Base-by-base conservation (phyloP, 768 basidiomycete genomes). In the Pholiota microspora region DNA sequence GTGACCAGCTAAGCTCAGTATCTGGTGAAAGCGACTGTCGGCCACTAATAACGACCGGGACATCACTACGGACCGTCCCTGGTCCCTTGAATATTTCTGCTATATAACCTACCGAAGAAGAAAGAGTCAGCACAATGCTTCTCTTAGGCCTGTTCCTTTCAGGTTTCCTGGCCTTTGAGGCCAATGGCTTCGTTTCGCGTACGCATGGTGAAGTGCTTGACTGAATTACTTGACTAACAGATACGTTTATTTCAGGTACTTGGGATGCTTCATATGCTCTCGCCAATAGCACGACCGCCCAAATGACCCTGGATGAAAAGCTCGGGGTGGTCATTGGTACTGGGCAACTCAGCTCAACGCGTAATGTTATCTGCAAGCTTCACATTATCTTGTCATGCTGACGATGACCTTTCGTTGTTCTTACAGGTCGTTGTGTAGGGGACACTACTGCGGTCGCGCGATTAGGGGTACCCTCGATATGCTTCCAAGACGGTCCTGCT, bases 401-500 rank as follows among this genome's bases (percentile, higher is more conserved):
- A n/a, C n/a, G n/a, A n/a, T 31, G 24, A 49, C 6, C 13, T 27
- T 48, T 31, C 12, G 38, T 56, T 18, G 18, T 1, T 25, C 12
- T 25, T 27, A 18, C 44, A 78, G 77, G 77, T 54, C 75, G 77
- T 42, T 80, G 78, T 52, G 71, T 77, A 21, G 78, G 78, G 5
- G 77, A 80, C 53, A 78, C 75, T 2, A 67, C 64, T n/a, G 64
- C 77, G 32, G 65, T 79, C 34, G 29, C 68, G 23, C 70, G 76
- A 9, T 69, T 77, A 21, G 69, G 68, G 3, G 72, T 80, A 27
- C 77, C 79, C 3, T 74, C 76, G 0, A 60, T 80, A 24, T 80
- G 79, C 56, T 70, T 78, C 45, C 71, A 79, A 49, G 79, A 80
- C 54, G 79, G 79, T 5, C 79, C 79, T 0, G 77, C 78, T 12